Evolutionary conservation across 176 grass and related monocot genomes (phyloP).

Genomic region (Zoysia pacifica): DNA sequence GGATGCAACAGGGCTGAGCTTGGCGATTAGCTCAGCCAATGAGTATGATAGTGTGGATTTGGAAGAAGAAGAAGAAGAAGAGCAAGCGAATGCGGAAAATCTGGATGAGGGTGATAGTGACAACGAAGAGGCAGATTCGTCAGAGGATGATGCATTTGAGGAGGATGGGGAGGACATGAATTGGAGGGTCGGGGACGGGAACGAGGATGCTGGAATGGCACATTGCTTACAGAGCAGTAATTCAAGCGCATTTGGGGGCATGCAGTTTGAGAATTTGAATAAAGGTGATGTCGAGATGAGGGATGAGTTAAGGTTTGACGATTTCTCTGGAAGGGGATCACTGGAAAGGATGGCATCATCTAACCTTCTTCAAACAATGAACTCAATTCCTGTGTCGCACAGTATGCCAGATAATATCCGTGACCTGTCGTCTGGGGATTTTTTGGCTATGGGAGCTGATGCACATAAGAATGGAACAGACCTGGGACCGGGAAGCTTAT

Average conservation of each 20-base stretch:
- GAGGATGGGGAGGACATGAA: slow-evolving; percentile 45
- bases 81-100: slow-evolving; percentile 30
- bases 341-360: slow-evolving; percentile 79
- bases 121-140: slow-evolving; percentile 40
- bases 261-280: slow-evolving; percentile 91
- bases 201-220: slow-evolving; percentile 40
- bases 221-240: slow-evolving; percentile 56
- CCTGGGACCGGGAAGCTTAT: slow-evolving; percentile 47
- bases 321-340: slow-evolving; percentile 59
- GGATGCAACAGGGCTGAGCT: slow-evolving; percentile 44
- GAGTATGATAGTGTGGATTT: slow-evolving; percentile 48
- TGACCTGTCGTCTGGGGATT: slow-evolving; percentile 59
- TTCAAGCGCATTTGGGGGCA: slow-evolving; percentile 26
- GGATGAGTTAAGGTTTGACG: slow-evolving; percentile 47
- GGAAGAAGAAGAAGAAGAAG: slow-evolving; percentile 22
- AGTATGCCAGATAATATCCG: slow-evolving; percentile 54
- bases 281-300: slow-evolving; percentile 61
- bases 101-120: slow-evolving; percentile 41
- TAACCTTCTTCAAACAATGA: slow-evolving; percentile 82
- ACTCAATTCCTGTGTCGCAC: slow-evolving; percentile 44
- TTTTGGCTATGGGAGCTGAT: slow-evolving; percentile 76
- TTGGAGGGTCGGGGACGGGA: slow-evolving; percentile 57
- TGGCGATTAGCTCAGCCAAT: slow-evolving; percentile 39
- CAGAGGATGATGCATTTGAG: slow-evolving; percentile 52
- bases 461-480: slow-evolving; percentile 57